Evolutionary conservation across 2,329 filamentous ascomycete species (phyloP), one percentile per base, ranked within the genome.

Genomic region (Didymella glomerata): DNA sequence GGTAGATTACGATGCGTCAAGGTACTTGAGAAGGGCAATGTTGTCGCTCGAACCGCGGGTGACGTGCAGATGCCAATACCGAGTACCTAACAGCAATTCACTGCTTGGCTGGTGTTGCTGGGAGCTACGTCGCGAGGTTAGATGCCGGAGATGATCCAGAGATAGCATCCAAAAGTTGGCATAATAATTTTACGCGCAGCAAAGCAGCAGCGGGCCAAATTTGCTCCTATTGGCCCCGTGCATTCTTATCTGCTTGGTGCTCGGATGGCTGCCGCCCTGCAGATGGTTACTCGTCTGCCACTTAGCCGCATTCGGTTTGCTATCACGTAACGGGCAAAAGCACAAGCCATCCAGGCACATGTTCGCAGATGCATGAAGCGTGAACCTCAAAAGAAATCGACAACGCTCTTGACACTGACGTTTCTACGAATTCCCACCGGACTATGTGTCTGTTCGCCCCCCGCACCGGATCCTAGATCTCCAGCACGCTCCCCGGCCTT

Each of bases 1-100:
- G 57, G 61, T 50, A 62, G 65, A 67, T 63, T 59, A 59, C 51
- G 50, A 27, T 59, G 56, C 56, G 50, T 59, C 48, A 61, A 62
- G 64, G 55, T 63, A 61, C 61, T 62, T 61, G 46, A 44, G 53
- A 41, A 52, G 41, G 36, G 38, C 36, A 56, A 48, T 48, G 56
- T 57, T 57, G 58, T 60, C 52, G 57, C 53, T 52, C 34, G 45
- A 54, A 53, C 58, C 61, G 68, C 62, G 57, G 64, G 65, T 70
- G 68, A 68, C 60, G 68, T 70, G 69, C 65, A 66, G 62, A 57
- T 59, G 66, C 63, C 65, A 68, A 69, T 67, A 61, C 60, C 55
- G 48, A 62, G 71, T 75, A 74, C 73, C 71, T 76, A 76, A 75
- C 63, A 75, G 72, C 66, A 75, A 75, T 62, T 72, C 71, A 65